These are phyloP conservation scores for Podospora anserina DNA, from an alignment of 495 filamentous ascomycete genomes.

Conservation along the genomic window DNA sequence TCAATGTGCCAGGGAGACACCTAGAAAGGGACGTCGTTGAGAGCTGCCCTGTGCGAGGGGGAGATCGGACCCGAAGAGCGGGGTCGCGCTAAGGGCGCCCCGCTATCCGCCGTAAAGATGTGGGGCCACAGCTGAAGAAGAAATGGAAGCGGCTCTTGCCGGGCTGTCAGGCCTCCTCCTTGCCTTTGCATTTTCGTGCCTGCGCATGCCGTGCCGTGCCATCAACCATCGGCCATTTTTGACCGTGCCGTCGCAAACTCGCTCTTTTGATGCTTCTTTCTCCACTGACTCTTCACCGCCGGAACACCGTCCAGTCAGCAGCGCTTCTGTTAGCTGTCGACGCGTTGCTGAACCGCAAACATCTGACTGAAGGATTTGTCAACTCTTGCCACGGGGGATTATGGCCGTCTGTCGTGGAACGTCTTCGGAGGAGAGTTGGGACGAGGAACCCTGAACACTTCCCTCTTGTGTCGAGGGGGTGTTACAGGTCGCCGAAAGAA, in stretches of 20 bases:
- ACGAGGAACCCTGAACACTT: not conserved
- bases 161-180: slow-evolving; percentile 8
- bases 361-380: not conserved
- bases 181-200: slow-evolving; percentile 8
- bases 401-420: not conserved
- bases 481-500: slow-evolving; percentile 9
- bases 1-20: not conserved
- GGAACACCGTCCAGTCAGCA: slow-evolving; percentile 3
- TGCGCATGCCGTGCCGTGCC: not conserved
- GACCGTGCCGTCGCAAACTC: not conserved
- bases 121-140: slow-evolving; percentile 2
- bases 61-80: slow-evolving; percentile 6
- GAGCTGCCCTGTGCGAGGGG: not conserved
- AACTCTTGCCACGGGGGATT: not conserved
- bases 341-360: not conserved
- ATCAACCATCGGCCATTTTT: not conserved
- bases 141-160: not conserved
- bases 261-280: not conserved
- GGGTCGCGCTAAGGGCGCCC: slow-evolving; percentile 3
- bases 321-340: not conserved
- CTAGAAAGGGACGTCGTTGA: slow-evolving; percentile 1
- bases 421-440: not conserved
- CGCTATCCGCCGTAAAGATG: not conserved
- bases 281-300: slow-evolving; percentile 5
- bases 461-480: not conserved